Evolutionary conservation across 331 rosid genomes (phyloP).

Genomic region (Quercus phellos): DNA sequence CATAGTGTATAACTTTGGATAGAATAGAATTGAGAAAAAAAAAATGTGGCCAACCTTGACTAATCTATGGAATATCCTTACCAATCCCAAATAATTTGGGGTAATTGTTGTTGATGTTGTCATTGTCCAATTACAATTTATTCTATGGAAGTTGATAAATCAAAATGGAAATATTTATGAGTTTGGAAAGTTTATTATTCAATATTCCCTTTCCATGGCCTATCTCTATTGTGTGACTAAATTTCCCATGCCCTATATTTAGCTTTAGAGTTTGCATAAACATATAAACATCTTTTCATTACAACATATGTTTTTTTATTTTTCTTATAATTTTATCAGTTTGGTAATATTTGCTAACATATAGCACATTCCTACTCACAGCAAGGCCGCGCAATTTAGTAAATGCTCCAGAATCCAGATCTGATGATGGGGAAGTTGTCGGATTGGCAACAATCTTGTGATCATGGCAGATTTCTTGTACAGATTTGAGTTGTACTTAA

Average conservation of each 20-base stretch:
- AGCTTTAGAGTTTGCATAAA: not conserved
- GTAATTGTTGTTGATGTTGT: too few species aligned
- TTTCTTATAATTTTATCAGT: not conserved
- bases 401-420: constrained; percentile 50
- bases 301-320: not conserved
- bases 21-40: too few species aligned
- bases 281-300: not conserved
- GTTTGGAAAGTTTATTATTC: not conserved
- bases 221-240: not conserved
- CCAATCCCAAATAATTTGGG: too few species aligned
- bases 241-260: not conserved
- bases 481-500: constrained; percentile 44
- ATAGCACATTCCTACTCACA: constrained; percentile 33
- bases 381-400: constrained; percentile 61
- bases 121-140: too few species aligned
- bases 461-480: constrained; percentile 49
- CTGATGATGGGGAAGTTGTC: constrained; percentile 56
- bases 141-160: not conserved
- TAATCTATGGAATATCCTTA: too few species aligned
- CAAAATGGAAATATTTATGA: not conserved
- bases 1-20: too few species aligned
- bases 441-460: constrained; percentile 78
- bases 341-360: constrained; percentile 10
- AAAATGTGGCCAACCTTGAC: too few species aligned
- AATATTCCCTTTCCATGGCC: not conserved